Evolutionary conservation across 1,284 basidiomycete genomes (phyloP).

Genomic region (Ustilago xerochloae): DNA sequence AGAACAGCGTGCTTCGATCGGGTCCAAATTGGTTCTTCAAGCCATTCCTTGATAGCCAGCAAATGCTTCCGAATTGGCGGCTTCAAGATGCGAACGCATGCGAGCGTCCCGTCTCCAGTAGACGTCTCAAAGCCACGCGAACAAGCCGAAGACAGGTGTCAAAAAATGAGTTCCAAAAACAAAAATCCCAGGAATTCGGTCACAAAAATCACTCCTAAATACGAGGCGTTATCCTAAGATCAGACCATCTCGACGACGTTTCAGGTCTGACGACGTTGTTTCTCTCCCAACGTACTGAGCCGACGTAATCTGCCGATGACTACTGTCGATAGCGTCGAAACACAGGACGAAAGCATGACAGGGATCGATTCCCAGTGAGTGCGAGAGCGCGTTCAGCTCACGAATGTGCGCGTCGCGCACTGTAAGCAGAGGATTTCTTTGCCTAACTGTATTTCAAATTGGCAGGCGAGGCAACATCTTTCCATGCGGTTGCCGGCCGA

Average conservation of each 20-base stretch:
- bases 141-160: background rate
- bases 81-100: background rate
- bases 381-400: too few relatives aligned
- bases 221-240: background rate
- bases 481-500: background rate
- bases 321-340: too few relatives aligned
- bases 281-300: too few relatives aligned
- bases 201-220: background rate
- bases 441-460: background rate
- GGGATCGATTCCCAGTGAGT: too few relatives aligned
- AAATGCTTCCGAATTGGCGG: background rate
- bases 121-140: too few relatives aligned
- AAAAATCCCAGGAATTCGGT: background rate
- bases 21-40: background rate
- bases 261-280: too few relatives aligned
- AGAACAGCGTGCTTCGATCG: too few relatives aligned
- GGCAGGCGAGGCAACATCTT: background rate
- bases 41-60: background rate
- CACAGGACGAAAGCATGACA: too few relatives aligned
- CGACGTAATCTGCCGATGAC: too few relatives aligned
- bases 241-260: too few relatives aligned
- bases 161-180: background rate
- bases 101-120: background rate
- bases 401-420: too few relatives aligned
- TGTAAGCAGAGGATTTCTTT: too few relatives aligned